Conservation (phyloP, 352 stramenopile species). For the Phytophthora multivora region DNA sequence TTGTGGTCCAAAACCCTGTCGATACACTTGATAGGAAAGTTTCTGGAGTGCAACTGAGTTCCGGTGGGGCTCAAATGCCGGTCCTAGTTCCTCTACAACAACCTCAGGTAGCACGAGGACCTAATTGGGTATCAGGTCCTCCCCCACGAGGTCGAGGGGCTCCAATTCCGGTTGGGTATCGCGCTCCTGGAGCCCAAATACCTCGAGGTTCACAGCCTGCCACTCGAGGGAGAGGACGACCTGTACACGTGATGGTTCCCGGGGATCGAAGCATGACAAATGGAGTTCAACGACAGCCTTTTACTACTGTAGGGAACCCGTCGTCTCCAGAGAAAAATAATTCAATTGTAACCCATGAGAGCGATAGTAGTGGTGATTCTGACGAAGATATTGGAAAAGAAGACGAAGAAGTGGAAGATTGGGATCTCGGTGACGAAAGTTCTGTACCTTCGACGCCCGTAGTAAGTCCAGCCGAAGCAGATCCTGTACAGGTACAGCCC, state of each 20-base stretch:
- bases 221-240: constrained; percentile 19
- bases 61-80: neutral
- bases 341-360: neutral
- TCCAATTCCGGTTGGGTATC: constrained; percentile 18
- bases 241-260: constrained; percentile 24
- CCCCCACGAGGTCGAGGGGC: constrained; percentile 26
- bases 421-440: constrained; percentile 33
- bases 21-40: constrained; percentile 4
- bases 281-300: constrained; percentile 5
- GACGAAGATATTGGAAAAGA: constrained; percentile 44
- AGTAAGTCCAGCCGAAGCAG: neutral
- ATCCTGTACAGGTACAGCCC: too few relatives aligned
- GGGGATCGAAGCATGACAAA: constrained; percentile 6
- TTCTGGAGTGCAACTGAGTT: neutral
- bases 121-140: constrained; percentile 27
- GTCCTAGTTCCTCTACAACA: constrained; percentile 23
- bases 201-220: constrained; percentile 20
- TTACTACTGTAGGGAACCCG: constrained; percentile 7
- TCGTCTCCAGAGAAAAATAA: constrained; percentile 2
- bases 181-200: constrained; percentile 4
- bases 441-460: neutral
- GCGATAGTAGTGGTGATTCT: constrained; percentile 24
- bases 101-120: constrained; percentile 34
- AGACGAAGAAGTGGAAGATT: constrained; percentile 50
- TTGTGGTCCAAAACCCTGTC: constrained; percentile 2